A percentile compares a stretch with the other conserved stretches of the same genome.
phyloP scores from a whole-genome alignment of 129 eudicot genomes.

The Heracleum sosnowskyi region DNA sequence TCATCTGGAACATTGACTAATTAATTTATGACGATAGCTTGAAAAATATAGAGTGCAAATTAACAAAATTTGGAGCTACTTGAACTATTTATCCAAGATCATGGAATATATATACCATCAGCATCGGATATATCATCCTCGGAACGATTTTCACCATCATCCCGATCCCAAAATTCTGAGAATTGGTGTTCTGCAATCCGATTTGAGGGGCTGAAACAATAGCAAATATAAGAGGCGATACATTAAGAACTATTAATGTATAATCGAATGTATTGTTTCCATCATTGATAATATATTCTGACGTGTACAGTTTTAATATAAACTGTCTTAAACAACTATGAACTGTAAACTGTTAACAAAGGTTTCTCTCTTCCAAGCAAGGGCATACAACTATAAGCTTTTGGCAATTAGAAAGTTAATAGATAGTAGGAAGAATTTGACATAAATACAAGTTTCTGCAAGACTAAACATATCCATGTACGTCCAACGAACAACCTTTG shows the following conservation, averaged over 20 bases:
- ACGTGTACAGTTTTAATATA: neutral
- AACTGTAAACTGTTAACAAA: neutral
- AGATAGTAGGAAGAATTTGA: neutral
- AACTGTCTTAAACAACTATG: neutral
- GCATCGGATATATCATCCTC: slow-evolving; percentile 92
- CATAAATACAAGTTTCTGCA: neutral
- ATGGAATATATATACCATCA: slow-evolving; percentile 44
- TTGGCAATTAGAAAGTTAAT: neutral
- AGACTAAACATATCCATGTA: neutral
- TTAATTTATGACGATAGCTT: slow-evolving; percentile 10
- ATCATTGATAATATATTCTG: neutral
- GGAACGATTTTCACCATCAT: slow-evolving; percentile 52
- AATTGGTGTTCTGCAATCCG: slow-evolving; percentile 31
- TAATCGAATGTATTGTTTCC: neutral
- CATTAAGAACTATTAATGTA: neutral
- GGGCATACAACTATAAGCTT: neutral
- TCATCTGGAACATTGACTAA: slow-evolving; percentile 34
- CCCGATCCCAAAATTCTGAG: slow-evolving; percentile 88
- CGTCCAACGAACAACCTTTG: too few species aligned
- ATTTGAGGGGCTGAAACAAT: slow-evolving; percentile 47
- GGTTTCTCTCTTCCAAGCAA: too few species aligned
- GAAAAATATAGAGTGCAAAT: neutral
- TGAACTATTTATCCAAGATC: neutral
- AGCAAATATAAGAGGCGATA: slow-evolving; percentile 6
- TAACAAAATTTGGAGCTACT: neutral